Evolutionary conservation across 2,329 filamentous ascomycete species (phyloP).

Genomic region (Colletotrichum euphorbiae): DNA sequence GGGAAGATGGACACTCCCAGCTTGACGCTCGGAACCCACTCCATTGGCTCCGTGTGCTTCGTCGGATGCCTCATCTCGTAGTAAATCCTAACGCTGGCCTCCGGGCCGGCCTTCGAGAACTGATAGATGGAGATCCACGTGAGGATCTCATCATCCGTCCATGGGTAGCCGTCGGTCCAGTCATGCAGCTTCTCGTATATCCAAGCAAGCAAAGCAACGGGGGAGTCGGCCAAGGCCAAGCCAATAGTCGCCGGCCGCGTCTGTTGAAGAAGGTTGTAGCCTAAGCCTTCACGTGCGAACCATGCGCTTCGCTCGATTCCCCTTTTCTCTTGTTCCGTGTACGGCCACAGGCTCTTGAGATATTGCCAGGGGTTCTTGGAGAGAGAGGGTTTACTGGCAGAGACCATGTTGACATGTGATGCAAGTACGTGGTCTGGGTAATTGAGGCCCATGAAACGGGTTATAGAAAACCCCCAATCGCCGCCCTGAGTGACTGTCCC

Average conservation of each 20-base stretch:
- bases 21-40: conserved; percentile 52
- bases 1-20: conserved; percentile 68
- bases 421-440: conserved; percentile 70
- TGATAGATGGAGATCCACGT: conserved; percentile 81
- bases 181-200: conserved; percentile 84
- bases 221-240: conserved; percentile 76
- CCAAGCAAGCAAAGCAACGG: conserved; percentile 79
- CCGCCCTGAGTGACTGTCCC: conserved; percentile 68
- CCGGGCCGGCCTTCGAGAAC: conserved; percentile 76
- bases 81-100: conserved; percentile 76
- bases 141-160: conserved; percentile 81
- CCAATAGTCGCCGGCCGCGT: conserved; percentile 81
- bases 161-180: conserved; percentile 79
- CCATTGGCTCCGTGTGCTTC: conserved; percentile 35
- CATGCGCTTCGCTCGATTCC: conserved; percentile 65
- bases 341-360: conserved; percentile 66
- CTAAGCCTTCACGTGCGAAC: conserved; percentile 68
- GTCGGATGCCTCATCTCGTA: conserved; percentile 69
- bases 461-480: conserved; percentile 78
- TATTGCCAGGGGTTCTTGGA: conserved; percentile 67
- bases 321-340: conserved; percentile 61
- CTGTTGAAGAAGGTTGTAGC: conserved; percentile 69
- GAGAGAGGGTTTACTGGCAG: conserved; percentile 60
- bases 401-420: conserved; percentile 70
- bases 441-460: conserved; percentile 68